Evolutionary conservation across 176 grass and related monocot genomes (phyloP).

Genomic region (Dactylis glomerata): DNA sequence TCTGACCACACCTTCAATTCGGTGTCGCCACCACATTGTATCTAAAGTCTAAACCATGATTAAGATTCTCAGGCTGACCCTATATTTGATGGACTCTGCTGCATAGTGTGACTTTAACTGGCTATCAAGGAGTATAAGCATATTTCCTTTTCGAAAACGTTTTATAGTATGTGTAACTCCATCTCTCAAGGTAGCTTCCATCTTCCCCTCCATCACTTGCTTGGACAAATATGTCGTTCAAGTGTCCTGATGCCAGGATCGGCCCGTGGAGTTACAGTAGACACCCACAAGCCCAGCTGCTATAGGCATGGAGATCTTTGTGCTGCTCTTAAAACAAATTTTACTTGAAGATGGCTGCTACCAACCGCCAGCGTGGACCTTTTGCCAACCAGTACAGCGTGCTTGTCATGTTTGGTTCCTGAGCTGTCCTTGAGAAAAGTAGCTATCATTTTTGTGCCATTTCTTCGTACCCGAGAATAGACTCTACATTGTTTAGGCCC

Average conservation of each 20-base stretch:
- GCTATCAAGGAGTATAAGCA: too few species aligned
- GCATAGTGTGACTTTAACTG: neutral
- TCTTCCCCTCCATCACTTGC: too few species aligned
- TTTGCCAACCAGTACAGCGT: neutral
- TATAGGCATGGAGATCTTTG: too few species aligned
- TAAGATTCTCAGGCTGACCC: neutral
- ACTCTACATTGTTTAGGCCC: neutral
- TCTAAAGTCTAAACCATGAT: neutral
- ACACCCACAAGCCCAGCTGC: too few species aligned
- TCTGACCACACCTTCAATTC: neutral
- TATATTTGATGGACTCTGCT: neutral
- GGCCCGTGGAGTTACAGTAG: too few species aligned
- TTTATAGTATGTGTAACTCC: neutral
- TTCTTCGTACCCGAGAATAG: neutral
- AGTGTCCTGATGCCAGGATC: neutral
- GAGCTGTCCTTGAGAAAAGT: neutral
- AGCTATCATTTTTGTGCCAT: neutral
- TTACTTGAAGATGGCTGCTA: neutral
- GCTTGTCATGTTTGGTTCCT: constrained; percentile 13
- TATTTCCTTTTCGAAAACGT: too few species aligned
- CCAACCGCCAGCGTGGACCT: neutral
- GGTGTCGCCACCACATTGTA: neutral
- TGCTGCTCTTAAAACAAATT: neutral
- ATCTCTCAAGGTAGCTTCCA: too few species aligned
- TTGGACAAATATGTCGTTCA: neutral